phyloP scores from a whole-genome alignment of 2,329 filamentous ascomycete genomes.

The Xylogone sp. region DNA sequence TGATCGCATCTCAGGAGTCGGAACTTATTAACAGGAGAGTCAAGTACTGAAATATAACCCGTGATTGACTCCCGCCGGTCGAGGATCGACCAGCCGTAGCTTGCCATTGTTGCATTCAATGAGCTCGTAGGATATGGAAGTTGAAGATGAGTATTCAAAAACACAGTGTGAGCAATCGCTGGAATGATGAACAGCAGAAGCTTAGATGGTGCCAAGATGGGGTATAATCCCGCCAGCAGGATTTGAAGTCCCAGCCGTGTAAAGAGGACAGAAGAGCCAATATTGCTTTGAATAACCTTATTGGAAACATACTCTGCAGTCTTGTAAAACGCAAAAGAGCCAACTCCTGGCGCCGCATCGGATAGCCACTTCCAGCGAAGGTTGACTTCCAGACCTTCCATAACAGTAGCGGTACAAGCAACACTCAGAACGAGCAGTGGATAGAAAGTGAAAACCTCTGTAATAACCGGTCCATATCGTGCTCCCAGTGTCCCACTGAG shows the following conservation, averaged over 20 bases:
- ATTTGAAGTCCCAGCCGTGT: conserved; percentile 72
- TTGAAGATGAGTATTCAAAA: conserved; percentile 71
- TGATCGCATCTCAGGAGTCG: conserved; percentile 90
- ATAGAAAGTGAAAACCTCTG: conserved; percentile 69
- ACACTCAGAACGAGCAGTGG: conserved; percentile 63
- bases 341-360: conserved; percentile 62
- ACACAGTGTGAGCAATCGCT: conserved; percentile 65
- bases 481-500: conserved; percentile 65
- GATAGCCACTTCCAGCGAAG: conserved; percentile 50
- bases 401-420: conserved; percentile 57
- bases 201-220: conserved; percentile 64
- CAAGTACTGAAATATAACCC: conserved; percentile 87
- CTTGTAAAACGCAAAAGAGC: conserved; percentile 63
- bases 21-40: conserved; percentile 68
- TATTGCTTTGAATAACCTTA: conserved; percentile 40
- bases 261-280: conserved; percentile 61
- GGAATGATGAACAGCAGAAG: conserved; percentile 65
- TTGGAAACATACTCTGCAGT: conserved; percentile 31
- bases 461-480: conserved; percentile 68
- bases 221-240: conserved; percentile 60
- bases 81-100: conserved; percentile 69
- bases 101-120: conserved; percentile 63
- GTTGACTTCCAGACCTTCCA: conserved; percentile 56
- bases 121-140: conserved; percentile 54
- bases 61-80: conserved; percentile 83